Evolutionary conservation across 208 protist genomes (phyloP), one percentile per base, ranked within the genome.

Genomic region (Leishmania mexicana): DNA sequence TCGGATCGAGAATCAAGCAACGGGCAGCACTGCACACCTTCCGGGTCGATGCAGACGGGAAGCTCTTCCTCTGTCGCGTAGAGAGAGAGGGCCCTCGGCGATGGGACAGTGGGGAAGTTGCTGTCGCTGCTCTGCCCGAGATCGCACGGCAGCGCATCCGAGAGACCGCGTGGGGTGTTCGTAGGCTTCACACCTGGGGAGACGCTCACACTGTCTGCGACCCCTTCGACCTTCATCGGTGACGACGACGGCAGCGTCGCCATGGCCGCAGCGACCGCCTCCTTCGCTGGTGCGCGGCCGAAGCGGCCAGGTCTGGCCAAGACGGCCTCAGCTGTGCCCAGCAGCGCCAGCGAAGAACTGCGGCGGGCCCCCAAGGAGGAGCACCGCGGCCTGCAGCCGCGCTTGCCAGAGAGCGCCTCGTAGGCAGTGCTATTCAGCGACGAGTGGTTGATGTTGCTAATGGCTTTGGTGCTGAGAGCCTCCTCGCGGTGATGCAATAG

Each of bases 51-150:
- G 42, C 17, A n/a, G 49, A 83, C 72, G 31, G 80, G 60, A 58
- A 42, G 51, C 57, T 73, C 80, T 21, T 79, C 80, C 72, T 76
- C 80, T 13, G 75, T 51, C 11, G 73, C 73, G 49, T 73, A 73
- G 42, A 83, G 80, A 28, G 58, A 35, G 15, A 47, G 72, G 35
- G n/a, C 17, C 5, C 2, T 19, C 35, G 45, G 35, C 1, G 51
- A 35, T 8, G 49, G 3, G 49, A 53, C 10, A 51, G 28, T 38
- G 38, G 49, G 5, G 7, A 19, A 24, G 24, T 70, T 40, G 35
- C 19, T 40, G 35, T 45, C 58, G 58, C 51, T 51, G 75, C 53
- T 35, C n/a, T 51, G 17, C 40, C 38, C 21, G 19, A 45, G 73
- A 28, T 54, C 64, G 15, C 54, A 24, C 53, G 17, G 31, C 38